Evolutionary conservation across 805 yeast genomes (phyloP).

Genomic region (Metschnikowia aberdeeniae): DNA sequence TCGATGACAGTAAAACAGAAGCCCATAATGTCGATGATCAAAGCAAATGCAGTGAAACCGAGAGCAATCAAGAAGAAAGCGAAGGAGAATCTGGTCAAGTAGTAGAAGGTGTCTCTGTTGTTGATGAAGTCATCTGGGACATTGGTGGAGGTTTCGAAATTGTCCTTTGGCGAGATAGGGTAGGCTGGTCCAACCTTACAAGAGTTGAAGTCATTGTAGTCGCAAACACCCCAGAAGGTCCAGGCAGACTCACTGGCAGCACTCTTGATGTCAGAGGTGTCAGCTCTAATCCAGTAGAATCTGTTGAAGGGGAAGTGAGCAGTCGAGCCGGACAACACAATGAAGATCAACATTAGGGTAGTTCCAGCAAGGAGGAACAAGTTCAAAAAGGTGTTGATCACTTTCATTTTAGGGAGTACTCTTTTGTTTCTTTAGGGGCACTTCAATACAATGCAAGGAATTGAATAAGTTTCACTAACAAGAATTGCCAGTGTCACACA

Average conservation of each 20-base stretch:
- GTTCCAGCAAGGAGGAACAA: slow-evolving; percentile 41
- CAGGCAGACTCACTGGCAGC: slow-evolving; percentile 61
- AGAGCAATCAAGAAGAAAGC: slow-evolving; percentile 58
- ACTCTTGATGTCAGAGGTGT: slow-evolving; percentile 52
- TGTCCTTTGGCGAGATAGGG: slow-evolving; percentile 78
- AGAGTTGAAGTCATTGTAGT: slow-evolving; percentile 50
- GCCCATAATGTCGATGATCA: slow-evolving; percentile 52
- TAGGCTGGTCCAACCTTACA: slow-evolving; percentile 64
- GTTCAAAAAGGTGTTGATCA: slow-evolving; percentile 31
- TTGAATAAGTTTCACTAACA: background rate
- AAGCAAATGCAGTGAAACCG: slow-evolving; percentile 59
- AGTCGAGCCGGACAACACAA: slow-evolving; percentile 18
- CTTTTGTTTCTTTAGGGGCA: background rate
- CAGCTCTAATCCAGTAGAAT: slow-evolving; percentile 80
- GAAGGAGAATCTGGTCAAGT: slow-evolving; percentile 63
- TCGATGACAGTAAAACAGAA: slow-evolving; percentile 54
- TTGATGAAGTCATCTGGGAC: slow-evolving; percentile 53
- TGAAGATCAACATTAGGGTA: slow-evolving; percentile 51
- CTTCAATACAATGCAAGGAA: background rate
- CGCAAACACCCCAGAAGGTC: slow-evolving; percentile 77
- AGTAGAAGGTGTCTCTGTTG: slow-evolving; percentile 56
- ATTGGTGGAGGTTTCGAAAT: slow-evolving; percentile 52
- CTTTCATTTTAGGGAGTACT: slow-evolving; percentile 23
- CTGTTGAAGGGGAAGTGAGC: slow-evolving; percentile 32
- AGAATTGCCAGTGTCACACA: slow-evolving; percentile 8